Conservation (phyloP, 2,329 filamentous ascomycete genomes). For the Neonectria hederae region DNA sequence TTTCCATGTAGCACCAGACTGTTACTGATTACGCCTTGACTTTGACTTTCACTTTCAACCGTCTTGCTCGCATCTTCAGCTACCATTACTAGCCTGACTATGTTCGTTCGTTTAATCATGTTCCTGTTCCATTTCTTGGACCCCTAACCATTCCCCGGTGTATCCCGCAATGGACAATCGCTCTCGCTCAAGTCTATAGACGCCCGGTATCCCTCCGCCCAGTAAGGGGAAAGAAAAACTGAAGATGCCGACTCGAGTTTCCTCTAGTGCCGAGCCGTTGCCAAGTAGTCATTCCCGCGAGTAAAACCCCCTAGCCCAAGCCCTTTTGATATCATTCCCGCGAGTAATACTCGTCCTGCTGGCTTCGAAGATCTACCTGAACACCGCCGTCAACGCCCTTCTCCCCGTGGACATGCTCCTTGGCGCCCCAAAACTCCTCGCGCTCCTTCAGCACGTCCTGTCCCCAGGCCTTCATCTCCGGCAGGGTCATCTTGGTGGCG, state of each 20-base stretch:
- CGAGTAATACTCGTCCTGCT: constrained; percentile 62
- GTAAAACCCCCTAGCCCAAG: background rate
- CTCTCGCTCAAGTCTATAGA: constrained; percentile 22
- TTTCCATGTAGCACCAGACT: background rate
- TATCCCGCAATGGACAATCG: background rate
- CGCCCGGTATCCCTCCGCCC: constrained; percentile 2
- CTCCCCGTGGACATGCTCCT: constrained; percentile 59
- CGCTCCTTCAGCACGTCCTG: constrained; percentile 80
- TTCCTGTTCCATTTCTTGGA: background rate
- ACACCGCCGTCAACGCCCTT: constrained; percentile 52
- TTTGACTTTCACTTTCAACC: background rate
- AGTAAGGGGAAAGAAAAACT: background rate
- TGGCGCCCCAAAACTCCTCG: constrained; percentile 73
- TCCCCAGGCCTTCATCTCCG: constrained; percentile 84
- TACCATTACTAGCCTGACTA: background rate
- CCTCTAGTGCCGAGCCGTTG: background rate
- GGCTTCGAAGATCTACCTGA: constrained; percentile 46
- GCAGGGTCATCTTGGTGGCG: constrained; percentile 73
- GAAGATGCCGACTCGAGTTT: background rate
- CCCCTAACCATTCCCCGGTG: background rate
- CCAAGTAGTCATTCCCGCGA: background rate
- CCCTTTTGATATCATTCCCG: constrained; percentile 29
- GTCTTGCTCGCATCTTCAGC: background rate
- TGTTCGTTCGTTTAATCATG: background rate
- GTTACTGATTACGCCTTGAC: background rate